phyloP scores from a whole-genome alignment of 2,329 filamentous ascomycete genomes.

The Beauveria sp. region DNA sequence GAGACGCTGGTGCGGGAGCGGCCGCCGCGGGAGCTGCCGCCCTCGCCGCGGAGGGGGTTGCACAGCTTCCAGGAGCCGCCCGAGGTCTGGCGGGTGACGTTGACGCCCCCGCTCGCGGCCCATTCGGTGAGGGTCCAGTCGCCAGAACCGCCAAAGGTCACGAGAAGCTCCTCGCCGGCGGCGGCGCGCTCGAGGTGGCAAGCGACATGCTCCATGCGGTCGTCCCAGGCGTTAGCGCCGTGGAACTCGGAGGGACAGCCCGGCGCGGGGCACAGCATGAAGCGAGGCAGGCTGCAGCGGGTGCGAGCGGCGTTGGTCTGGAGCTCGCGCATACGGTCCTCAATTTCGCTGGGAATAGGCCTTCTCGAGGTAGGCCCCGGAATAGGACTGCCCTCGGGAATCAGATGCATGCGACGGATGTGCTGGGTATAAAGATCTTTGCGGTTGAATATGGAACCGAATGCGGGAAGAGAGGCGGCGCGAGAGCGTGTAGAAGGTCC shows the following conservation, averaged over 20 bases:
- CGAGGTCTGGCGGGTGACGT: constrained; percentile 24
- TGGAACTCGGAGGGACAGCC: constrained; percentile 55
- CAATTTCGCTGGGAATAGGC: constrained; percentile 30
- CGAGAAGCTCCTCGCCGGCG: constrained; percentile 18
- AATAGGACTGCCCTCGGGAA: constrained; percentile 30
- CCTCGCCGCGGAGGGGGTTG: constrained; percentile 20
- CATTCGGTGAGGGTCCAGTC: constrained; percentile 34
- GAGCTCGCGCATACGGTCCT: constrained; percentile 47
- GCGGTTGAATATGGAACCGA: constrained; percentile 70
- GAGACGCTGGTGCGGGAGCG: constrained; percentile 4
- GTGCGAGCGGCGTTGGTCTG: constrained; percentile 51
- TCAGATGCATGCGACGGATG: constrained; percentile 74
- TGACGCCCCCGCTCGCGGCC: constrained; percentile 30
- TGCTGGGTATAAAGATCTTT: constrained; percentile 91
- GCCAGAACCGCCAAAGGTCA: constrained; percentile 31
- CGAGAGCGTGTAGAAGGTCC: constrained; percentile 16
- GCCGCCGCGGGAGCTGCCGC: constrained; percentile 9
- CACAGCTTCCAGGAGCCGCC: constrained; percentile 27
- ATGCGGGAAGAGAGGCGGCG: constrained; percentile 29
- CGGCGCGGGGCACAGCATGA: constrained; percentile 52
- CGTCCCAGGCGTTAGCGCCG: constrained; percentile 64
- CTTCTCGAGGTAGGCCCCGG: constrained; percentile 26
- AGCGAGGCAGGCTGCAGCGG: constrained; percentile 54
- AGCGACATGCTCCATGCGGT: constrained; percentile 81
- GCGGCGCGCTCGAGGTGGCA: constrained; percentile 59